Percentiles rank a stretch among this genome's conserved stretches.
These are phyloP conservation scores for Corinectria fuckeliana DNA, from an alignment of 2,329 filamentous ascomycete species.

Conservation along the genomic window DNA sequence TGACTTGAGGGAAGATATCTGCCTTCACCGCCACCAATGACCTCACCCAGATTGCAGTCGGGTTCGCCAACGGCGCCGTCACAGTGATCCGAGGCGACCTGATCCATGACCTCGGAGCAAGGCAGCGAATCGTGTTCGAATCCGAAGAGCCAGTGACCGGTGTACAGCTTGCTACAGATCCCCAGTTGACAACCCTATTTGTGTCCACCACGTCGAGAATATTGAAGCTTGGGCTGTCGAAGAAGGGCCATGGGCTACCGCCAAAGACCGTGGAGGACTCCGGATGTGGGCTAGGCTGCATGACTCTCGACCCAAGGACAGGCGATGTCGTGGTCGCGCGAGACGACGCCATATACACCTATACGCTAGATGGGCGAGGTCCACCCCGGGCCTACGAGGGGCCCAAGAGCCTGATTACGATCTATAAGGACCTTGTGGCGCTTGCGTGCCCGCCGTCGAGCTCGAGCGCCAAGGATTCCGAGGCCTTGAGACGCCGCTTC, in stretches of 20 bases:
- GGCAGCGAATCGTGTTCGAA: constrained; percentile 93
- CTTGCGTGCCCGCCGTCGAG: constrained; percentile 77
- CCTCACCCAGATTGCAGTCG: constrained; percentile 89
- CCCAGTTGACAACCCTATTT: constrained; percentile 77
- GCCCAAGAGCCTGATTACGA: constrained; percentile 80
- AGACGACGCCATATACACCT: constrained; percentile 96
- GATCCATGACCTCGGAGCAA: constrained; percentile 92
- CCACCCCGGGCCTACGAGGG: constrained; percentile 92
- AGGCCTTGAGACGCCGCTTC: constrained; percentile 73
- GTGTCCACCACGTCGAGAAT: constrained; percentile 91
- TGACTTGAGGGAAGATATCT: constrained; percentile 65
- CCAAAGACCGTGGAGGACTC: constrained; percentile 87
- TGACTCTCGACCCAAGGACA: constrained; percentile 81
- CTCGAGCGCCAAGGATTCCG: constrained; percentile 61
- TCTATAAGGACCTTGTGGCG: constrained; percentile 85
- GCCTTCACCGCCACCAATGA: constrained; percentile 89
- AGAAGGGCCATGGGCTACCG: constrained; percentile 86
- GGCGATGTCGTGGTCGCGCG: constrained; percentile 91
- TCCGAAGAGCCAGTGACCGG: constrained; percentile 96
- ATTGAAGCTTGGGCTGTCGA: constrained; percentile 84
- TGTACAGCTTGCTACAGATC: constrained; percentile 74
- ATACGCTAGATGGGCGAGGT: constrained; percentile 82
- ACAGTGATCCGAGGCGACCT: constrained; percentile 93
- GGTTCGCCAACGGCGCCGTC: constrained; percentile 94
- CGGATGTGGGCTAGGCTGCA: constrained; percentile 92